Evolutionary conservation across 768 basidiomycete species (phyloP).

Genomic region (Boletus rubropictus): DNA sequence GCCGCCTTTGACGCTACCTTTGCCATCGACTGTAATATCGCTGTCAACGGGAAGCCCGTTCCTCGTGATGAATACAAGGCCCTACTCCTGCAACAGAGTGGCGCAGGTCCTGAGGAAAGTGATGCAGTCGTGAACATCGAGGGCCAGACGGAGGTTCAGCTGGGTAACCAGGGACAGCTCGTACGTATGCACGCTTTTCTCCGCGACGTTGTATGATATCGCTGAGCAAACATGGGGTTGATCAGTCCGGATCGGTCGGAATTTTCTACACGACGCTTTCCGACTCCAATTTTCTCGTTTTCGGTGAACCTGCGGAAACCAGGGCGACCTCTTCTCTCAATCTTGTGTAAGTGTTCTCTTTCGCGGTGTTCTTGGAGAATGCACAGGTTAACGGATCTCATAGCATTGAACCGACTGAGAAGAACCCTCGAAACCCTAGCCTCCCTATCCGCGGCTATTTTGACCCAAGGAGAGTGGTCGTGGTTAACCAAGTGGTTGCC

Average conservation of each 20-base stretch:
- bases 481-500: conserved; percentile 32
- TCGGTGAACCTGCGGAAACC: conserved; percentile 30
- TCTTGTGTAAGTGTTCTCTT: conserved; percentile 28
- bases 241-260: conserved; percentile 29
- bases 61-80: conserved; percentile 38
- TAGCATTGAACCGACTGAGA: conserved; percentile 30
- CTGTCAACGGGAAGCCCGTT: conserved; percentile 37
- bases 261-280: conserved; percentile 36
- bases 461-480: conserved; percentile 30
- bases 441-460: conserved; percentile 27
- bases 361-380: neutral
- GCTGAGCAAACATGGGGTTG: neutral
- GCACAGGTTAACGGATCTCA: neutral
- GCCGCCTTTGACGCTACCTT: conserved; percentile 39
- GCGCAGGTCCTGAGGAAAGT: conserved; percentile 12
- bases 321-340: conserved; percentile 36
- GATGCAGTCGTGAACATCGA: conserved; percentile 20
- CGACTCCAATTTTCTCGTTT: conserved; percentile 30
- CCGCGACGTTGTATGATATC: neutral
- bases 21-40: conserved; percentile 31
- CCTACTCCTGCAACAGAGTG: conserved; percentile 30
- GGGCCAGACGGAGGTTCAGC: conserved; percentile 24
- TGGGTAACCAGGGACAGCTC: conserved; percentile 23
- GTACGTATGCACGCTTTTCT: conserved; percentile 11
- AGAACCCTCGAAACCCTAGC: conserved; percentile 14